Evolutionary conservation across 441 rosid species (phyloP).

Genomic region (Bocquillonia castaneifolia): DNA sequence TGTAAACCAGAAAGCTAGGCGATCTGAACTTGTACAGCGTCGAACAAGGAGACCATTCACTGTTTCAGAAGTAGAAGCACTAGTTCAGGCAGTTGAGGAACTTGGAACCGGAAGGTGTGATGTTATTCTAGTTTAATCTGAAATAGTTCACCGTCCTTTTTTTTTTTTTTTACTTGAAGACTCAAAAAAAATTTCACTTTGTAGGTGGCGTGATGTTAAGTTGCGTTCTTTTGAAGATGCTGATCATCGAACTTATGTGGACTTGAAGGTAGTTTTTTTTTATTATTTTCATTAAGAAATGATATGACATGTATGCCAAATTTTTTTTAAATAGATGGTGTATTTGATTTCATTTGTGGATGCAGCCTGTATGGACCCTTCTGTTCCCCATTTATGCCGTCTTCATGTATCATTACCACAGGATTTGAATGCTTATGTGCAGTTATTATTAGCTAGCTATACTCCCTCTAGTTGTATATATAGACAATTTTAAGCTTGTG

Average conservation of each 20-base stretch:
- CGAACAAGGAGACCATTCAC: constrained; percentile 74
- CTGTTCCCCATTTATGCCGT: not conserved
- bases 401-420: not conserved
- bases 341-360: too few relatives aligned
- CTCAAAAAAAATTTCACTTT: constrained; percentile 1
- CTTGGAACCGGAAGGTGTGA: constrained; percentile 80
- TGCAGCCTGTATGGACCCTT: not conserved
- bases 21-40: constrained; percentile 49
- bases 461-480: too few relatives aligned
- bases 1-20: constrained; percentile 34
- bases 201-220: constrained; percentile 78
- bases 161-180: not conserved
- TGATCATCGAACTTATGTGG: constrained; percentile 69
- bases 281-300: constrained; percentile 1
- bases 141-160: too few relatives aligned
- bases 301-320: not conserved
- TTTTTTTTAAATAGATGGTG: too few relatives aligned
- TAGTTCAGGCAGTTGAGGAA: constrained; percentile 65
- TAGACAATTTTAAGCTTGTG: too few relatives aligned
- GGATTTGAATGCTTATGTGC: not conserved
- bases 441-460: too few relatives aligned
- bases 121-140: not conserved
- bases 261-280: constrained; percentile 52
- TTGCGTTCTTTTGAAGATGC: constrained; percentile 58
- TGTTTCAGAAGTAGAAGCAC: constrained; percentile 70